These are phyloP conservation scores for Penicillium robsamsonii DNA, from an alignment of 495 filamentous ascomycete species.

Conservation along the genomic window DNA sequence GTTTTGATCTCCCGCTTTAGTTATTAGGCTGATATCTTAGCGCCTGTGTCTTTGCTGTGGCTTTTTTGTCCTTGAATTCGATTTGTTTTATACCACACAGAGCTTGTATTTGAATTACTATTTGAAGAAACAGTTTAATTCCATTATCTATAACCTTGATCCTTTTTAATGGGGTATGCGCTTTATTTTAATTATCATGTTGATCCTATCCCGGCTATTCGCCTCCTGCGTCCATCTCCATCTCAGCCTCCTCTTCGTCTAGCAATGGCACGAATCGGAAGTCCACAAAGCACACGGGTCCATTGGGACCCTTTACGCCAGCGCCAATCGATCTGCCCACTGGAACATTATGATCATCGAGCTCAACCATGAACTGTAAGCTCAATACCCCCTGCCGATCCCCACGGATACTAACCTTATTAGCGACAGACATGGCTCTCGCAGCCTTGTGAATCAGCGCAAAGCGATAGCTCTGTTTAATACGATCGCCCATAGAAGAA, in stretches of 20 bases:
- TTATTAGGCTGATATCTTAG: not conserved
- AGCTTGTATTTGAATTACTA: not conserved
- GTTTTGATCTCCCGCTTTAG: not conserved
- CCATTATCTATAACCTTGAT: not conserved
- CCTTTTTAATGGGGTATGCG: not conserved
- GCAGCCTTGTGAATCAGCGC: slow-evolving; percentile 75
- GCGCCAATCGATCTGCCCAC: slow-evolving; percentile 25
- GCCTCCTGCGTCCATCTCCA: slow-evolving; percentile 20
- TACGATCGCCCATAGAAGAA: slow-evolving; percentile 38
- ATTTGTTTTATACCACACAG: not conserved
- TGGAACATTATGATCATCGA: slow-evolving; percentile 42
- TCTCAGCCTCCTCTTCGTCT: slow-evolving; percentile 58
- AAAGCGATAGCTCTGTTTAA: slow-evolving; percentile 68
- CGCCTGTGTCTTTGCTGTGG: not conserved
- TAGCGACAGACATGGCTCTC: slow-evolving; percentile 85
- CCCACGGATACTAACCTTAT: slow-evolving; percentile 85
- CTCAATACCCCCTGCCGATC: slow-evolving; percentile 88
- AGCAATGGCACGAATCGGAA: slow-evolving; percentile 74
- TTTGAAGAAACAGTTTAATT: not conserved
- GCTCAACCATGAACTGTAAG: slow-evolving; percentile 94
- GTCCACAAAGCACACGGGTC: slow-evolving; percentile 67
- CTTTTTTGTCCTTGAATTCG: slow-evolving; percentile 8
- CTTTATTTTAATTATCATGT: not conserved
- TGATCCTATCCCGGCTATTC: slow-evolving; percentile 11
- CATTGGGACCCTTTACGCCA: slow-evolving; percentile 20